phyloP scores from a whole-genome alignment of 495 filamentous ascomycete species.

The Lasiosphaeria ovina region DNA sequence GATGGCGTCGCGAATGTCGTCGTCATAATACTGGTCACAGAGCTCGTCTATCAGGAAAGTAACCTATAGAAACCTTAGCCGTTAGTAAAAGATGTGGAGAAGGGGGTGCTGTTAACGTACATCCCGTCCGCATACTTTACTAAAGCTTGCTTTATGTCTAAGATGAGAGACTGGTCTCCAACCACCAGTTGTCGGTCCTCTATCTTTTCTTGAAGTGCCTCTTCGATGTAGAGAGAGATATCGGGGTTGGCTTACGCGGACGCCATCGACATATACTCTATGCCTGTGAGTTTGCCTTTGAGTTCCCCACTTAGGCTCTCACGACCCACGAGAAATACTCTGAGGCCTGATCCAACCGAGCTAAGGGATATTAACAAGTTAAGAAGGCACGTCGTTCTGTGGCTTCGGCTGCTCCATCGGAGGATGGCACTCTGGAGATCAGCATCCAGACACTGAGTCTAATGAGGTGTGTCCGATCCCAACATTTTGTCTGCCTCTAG shows the following conservation, averaged over 20 bases:
- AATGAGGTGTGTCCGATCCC: not conserved
- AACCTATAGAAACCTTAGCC: slow-evolving; percentile 1
- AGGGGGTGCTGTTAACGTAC: slow-evolving; percentile 1
- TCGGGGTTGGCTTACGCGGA: not conserved
- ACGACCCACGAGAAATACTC: slow-evolving; percentile 2
- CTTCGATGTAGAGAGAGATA: not conserved
- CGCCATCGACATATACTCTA: not conserved
- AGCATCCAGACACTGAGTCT: not conserved
- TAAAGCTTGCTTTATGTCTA: slow-evolving; percentile 4
- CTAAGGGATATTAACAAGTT: not conserved
- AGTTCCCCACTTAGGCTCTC: not conserved
- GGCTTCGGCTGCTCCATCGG: not conserved
- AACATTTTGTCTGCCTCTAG: not conserved
- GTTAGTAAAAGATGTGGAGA: not conserved
- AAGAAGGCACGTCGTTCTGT: slow-evolving; percentile 2
- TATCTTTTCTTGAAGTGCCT: not conserved
- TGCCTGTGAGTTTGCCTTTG: not conserved
- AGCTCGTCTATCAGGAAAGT: slow-evolving; percentile 5
- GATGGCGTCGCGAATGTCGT: slow-evolving; percentile 6
- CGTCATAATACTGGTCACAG: not conserved
- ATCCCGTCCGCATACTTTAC: not conserved
- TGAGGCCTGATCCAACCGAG: not conserved
- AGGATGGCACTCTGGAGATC: not conserved
- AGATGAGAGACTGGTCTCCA: slow-evolving; percentile 2
- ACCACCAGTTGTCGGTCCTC: not conserved